Evolutionary conservation across 441 rosid species (phyloP).

Genomic region (Erodium chrysanthum): DNA sequence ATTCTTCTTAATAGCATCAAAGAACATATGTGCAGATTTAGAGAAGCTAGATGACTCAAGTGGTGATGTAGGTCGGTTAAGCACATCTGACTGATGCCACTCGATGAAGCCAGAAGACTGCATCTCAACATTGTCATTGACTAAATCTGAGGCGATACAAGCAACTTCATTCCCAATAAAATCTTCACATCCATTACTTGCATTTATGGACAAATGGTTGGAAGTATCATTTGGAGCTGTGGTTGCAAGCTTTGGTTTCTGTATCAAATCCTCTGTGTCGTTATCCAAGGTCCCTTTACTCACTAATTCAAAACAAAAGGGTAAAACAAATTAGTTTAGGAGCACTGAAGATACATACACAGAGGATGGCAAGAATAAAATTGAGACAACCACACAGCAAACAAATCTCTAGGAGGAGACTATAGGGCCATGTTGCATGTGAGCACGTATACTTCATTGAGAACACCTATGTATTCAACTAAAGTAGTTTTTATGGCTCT

Average conservation of each 20-base stretch:
- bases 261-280: slow-evolving; percentile 23
- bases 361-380: neutral
- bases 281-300: slow-evolving; percentile 21
- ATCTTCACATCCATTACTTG: slow-evolving; percentile 29
- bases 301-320: slow-evolving; percentile 3
- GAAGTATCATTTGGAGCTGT: slow-evolving; percentile 26
- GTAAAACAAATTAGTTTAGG: neutral
- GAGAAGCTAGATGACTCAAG: slow-evolving; percentile 46
- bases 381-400: neutral
- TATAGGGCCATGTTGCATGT: neutral
- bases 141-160: slow-evolving; percentile 17
- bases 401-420: neutral
- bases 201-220: slow-evolving; percentile 24
- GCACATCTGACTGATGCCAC: neutral
- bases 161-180: slow-evolving; percentile 30
- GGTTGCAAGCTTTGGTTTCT: slow-evolving; percentile 27
- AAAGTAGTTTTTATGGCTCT: neutral
- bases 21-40: slow-evolving; percentile 46
- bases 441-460: neutral
- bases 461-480: neutral
- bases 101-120: neutral
- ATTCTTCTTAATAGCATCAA: slow-evolving; percentile 70
- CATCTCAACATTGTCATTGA: slow-evolving; percentile 19
- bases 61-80: slow-evolving; percentile 10
- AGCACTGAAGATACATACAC: neutral